Base-by-base conservation (phyloP, 1,284 basidiomycete genomes). In the Apiotrichum sp. region DNA sequence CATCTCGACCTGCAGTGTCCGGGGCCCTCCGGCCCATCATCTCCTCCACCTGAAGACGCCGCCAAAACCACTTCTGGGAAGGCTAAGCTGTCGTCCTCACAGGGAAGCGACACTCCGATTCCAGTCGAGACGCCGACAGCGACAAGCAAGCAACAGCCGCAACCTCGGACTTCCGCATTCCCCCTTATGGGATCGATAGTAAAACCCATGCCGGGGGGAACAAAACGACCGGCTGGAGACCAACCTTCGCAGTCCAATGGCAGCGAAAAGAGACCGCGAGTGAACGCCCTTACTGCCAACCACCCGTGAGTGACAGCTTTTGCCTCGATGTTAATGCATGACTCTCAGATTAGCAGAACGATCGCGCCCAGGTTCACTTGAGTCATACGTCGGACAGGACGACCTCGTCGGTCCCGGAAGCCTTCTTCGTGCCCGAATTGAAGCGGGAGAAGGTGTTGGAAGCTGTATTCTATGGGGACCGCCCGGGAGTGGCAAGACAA, bases 391-490 rank as follows among this genome's bases (percentile, higher is more conserved):
- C 16, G 75, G 75, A 1, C 75, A 76, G 52, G 53, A 57, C 4
- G 69, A 74, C 40, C 56, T 76, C 3, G 70, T 76, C 4, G 75
- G 75, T 1, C 67, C 65, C 3, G 72, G 73, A 0, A 71, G 68
- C 44, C 56, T 76, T 2, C 61, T 76, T 9, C 60, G 75, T 14
- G 65, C 68, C 1, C 60, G 72, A 49, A 71, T 76, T 44, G 69
- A 74, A 53, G 56, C 64, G 1, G 71, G 72, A 16, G 66, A 72
- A 50, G 66, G 67, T 1, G 66, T 74, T 0, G 74, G 74, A 6
- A 72, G 69, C 57, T 73, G 71, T 59, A 72, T 76, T 6, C 59
- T 76, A 7, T 76, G 75, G 73, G 75, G 75, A 8, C 75, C 75
- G 4, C 75, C 75, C 0, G 73, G 75, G 31, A 66, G 68, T 33